Base-by-base conservation (phyloP, 2,329 filamentous ascomycete genomes). In the Boeremia lycopersici region DNA sequence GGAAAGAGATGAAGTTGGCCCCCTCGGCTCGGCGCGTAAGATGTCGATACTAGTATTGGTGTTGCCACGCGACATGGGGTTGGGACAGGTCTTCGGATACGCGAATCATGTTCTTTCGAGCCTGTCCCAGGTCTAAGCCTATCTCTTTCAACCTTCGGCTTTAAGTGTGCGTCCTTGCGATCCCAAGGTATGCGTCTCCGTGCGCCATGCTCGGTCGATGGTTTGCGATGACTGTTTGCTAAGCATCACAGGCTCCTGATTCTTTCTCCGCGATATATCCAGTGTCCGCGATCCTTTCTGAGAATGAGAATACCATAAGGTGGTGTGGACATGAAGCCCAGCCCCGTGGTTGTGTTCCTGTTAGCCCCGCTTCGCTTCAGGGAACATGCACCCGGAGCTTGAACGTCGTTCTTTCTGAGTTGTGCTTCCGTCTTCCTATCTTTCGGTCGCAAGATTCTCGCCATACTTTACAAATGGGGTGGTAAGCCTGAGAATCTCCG, bases 321-420 rank as follows among this genome's bases (percentile, higher is more conserved):
- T 34, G 30, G 13, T 6, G n/a, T 7, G 11, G 13, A 6, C 6
- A 15, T 13, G 19, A 46, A 36, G n/a, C 39, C 17, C 36, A 40
- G 39, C 13, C 43, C 33, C 13, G 26, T 2, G n/a, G 47, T 33
- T 42, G 33, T n/a, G 48, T 31, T 51, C 30, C 15, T 45, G 26
- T 19, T 15, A 9, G 40, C 41, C 48, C 41, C 48, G 48, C 48
- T 51, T 51, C 48, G 40, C 40, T 51, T 44, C 48, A 9, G 33
- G 48, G 40, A 51, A 44, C 33, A 33, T 51, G 23, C 43, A 29
- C 15, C 40, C 41, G 48, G 34, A 6, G 40, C 33, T 40, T 51
- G 40, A 40, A 49, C 43, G 33, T 36, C 33, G 26, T 11, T 19
- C 31, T 2, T 36, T 13, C 11, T 0, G 39, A 2, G 13, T 31